Evolutionary conservation across 108 stramenopile genomes (phyloP), one percentile per base, ranked within the genome.

Genomic region (Epithemia pelagica): DNA sequence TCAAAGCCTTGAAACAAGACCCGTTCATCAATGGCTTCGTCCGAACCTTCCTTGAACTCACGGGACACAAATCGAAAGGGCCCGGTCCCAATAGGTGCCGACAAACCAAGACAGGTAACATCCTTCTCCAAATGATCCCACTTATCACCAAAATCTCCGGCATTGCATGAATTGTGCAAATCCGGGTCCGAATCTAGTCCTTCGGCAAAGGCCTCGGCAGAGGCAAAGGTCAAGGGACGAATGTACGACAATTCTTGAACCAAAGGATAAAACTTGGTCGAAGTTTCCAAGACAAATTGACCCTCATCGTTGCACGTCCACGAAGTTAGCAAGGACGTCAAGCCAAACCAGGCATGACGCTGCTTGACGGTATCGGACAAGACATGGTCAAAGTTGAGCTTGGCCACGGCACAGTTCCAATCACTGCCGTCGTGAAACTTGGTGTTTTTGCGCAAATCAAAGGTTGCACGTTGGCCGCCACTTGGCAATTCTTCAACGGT

Each of bases 371-470:
- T 65, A 51, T 78, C 82, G 10, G 78, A 74, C 2, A 89, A 26
- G 15, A 84, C 77, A 71, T 89, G 88, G 62, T 89, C 85, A 63
- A 89, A 82, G 74, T 89, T 89, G 66, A 85, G 77, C 69, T 75
- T 79, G 61, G 80, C 84, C 7, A 59, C 87, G 2, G 63, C 25
- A 68, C 87, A 89, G 63, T 85, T 75, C 54, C 61, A 89, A 30
- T 29, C 67, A 19, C 66, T 74, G 27, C 84, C 82, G 58, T 89
- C 87, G 72, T 89, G 84, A 66, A 89, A 89, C 26, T 31, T 76
- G 66, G 85, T 84, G 28, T 63, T 63, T 57, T 83, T 53, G 26
- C 87, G 82, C 3, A 89, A 72, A 51, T 62, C 32, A 74, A 89
- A 89, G 30, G 72, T 83, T 46, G 65, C 70, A 26, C 60, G 55